Evolutionary conservation across 164 flowering plant species (phyloP).

Genomic region (Vitis cinerea): DNA sequence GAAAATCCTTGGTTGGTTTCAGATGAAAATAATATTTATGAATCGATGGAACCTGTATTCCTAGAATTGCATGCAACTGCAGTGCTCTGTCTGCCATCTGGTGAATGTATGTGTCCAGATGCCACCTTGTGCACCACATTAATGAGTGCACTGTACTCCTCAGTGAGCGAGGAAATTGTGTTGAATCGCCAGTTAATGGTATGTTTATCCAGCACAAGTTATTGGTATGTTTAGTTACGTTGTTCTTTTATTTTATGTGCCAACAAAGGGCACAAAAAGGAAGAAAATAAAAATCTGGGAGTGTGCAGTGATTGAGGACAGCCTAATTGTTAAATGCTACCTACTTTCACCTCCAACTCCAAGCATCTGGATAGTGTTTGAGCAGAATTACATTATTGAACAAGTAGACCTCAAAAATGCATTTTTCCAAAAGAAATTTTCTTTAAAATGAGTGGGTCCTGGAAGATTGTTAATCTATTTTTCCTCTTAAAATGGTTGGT

Average conservation of each 20-base stretch:
- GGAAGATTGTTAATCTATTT: too few species aligned
- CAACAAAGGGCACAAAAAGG: too few species aligned
- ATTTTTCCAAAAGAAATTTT: too few species aligned
- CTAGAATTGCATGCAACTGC: slow-evolving; percentile 92
- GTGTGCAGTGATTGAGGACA: not conserved
- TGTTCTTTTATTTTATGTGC: not conserved
- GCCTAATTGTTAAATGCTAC: too few species aligned
- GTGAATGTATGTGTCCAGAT: slow-evolving; percentile 87
- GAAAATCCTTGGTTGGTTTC: slow-evolving; percentile 70
- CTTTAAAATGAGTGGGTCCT: too few species aligned
- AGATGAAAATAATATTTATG: slow-evolving; percentile 43
- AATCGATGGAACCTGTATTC: slow-evolving; percentile 46
- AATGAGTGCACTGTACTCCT: slow-evolving; percentile 89
- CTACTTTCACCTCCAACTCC: too few species aligned
- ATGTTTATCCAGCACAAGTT: slow-evolving; percentile 49
- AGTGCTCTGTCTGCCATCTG: slow-evolving; percentile 82
- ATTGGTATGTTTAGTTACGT: slow-evolving; percentile 47
- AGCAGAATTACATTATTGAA: too few species aligned
- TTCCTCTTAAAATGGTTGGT: too few species aligned
- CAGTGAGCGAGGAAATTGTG: slow-evolving; percentile 77
- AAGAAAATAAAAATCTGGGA: not conserved
- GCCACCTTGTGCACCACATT: slow-evolving; percentile 80
- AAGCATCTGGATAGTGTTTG: too few species aligned
- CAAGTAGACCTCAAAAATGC: too few species aligned
- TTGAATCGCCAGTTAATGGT: slow-evolving; percentile 76